phyloP scores from a whole-genome alignment of 441 rosid genomes.

The Erysimum cheiri region DNA sequence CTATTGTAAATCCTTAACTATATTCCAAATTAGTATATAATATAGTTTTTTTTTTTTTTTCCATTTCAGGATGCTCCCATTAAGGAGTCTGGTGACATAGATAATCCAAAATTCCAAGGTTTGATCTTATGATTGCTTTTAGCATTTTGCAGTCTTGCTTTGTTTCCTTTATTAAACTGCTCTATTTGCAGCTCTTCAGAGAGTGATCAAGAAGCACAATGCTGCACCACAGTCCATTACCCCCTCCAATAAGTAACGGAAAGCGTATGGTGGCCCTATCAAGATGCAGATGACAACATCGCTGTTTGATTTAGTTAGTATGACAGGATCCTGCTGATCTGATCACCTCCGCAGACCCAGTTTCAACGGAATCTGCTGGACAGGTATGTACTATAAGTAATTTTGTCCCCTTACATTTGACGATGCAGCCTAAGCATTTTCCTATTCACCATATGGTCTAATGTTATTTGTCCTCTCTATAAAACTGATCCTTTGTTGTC shows the following conservation, averaged over 20 bases:
- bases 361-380: conserved; percentile 83
- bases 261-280: conserved; percentile 72
- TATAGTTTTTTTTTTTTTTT: neutral
- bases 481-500: conserved; percentile 30
- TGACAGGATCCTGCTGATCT: conserved; percentile 52
- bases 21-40: conserved; percentile 32
- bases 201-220: conserved; percentile 62
- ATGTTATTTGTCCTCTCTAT: conserved; percentile 14
- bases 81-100: conserved; percentile 85
- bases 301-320: conserved; percentile 62
- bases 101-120: conserved; percentile 80
- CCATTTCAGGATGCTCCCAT: conserved; percentile 90
- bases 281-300: conserved; percentile 60
- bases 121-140: conserved; percentile 31
- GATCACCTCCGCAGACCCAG: conserved; percentile 60
- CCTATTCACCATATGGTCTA: conserved; percentile 8
- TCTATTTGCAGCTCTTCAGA: conserved; percentile 66
- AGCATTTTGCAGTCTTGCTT: neutral
- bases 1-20: conserved; percentile 13
- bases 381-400: conserved; percentile 55
- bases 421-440: conserved; percentile 7
- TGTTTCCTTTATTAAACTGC: conserved; percentile 27
- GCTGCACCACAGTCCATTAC: conserved; percentile 52
- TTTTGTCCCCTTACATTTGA: neutral
- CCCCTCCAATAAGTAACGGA: conserved; percentile 57